Evolutionary conservation across 768 basidiomycete species (phyloP), one percentile per base, ranked within the genome.

Genomic region (Cyclocybe aegerita): DNA sequence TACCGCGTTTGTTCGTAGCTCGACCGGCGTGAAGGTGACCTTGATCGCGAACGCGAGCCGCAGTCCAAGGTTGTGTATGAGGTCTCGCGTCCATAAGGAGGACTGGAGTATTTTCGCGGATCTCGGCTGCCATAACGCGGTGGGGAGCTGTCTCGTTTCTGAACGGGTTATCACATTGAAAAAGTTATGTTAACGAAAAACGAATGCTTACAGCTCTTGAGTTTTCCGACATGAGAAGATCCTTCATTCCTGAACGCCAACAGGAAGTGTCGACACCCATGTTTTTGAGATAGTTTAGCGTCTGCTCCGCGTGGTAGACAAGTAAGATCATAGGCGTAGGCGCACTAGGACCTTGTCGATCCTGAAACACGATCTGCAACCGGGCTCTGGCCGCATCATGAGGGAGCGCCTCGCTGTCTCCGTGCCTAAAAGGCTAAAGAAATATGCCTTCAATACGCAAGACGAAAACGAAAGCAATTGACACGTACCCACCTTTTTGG

Each of bases 311-410:
- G 23, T 76, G 66, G 38, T 76, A 69, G 3, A 82, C 76, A 6
- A 85, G 69, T 4, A 84, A 60, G 17, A 83, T 56, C 43, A 73
- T 59, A 0, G 80, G 79, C 2, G 42, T 16, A 23, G 23, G 23
- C 4, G 32, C 39, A 6, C 54, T 40, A 11, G 40, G n/a, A 39
- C 37, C n/a, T 16, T 49, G 48, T 30, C 49, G 37, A 8, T 49
- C 42, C 30, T 50, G 52, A 40, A 72, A 69, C 15, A 68, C 52
- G 12, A 49, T 48, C 34, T 57, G 54, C 9, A 69, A 42, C 2
- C 55, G 54, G 2, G 43, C 41, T 15, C 52, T 52, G 34, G 69
- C 55, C 2, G 53, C 53, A 10, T 49, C 38, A 10, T 45, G 46
- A 42, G 52, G 50, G 0, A 67, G 48, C 7, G 49, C 47, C 39